A percentile compares a stretch with the other conserved stretches of the same genome.
phyloP scores from a whole-genome alignment of 306 rosid species.

The Bauhinia variegata region DNA sequence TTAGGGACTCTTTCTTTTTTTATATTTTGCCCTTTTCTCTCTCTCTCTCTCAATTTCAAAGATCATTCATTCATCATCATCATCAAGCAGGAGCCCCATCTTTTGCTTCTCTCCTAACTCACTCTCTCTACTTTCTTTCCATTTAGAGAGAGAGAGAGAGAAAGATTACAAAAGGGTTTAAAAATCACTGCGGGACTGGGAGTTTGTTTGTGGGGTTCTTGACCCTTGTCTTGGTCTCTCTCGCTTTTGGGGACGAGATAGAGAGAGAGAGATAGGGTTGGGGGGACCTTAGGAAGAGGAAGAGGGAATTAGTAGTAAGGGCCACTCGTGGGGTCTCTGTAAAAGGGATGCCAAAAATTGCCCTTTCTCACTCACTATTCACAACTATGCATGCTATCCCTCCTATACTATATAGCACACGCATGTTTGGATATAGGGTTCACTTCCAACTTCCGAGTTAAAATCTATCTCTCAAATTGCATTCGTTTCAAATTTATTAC shows the following conservation, averaged over 20 bases:
- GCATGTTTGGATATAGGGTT: not conserved
- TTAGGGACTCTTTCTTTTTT: not conserved
- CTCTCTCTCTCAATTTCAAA: conserved; percentile 11
- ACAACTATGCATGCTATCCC: conserved; percentile 26
- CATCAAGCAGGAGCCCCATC: too few species aligned
- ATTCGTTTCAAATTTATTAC: too few species aligned
- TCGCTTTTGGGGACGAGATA: not conserved
- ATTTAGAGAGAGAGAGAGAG: conserved; percentile 37
- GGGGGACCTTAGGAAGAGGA: conserved; percentile 35
- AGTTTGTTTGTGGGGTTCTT: conserved; percentile 57
- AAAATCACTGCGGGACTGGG: conserved; percentile 25
- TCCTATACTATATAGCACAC: not conserved
- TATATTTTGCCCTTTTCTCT: not conserved
- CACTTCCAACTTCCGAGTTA: too few species aligned
- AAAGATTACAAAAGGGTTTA: conserved; percentile 28
- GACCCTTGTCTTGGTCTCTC: conserved; percentile 49
- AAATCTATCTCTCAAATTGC: too few species aligned
- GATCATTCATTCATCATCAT: conserved; percentile 36
- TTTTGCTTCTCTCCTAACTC: not conserved
- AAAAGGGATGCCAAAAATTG: conserved; percentile 40
- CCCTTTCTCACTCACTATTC: conserved; percentile 25
- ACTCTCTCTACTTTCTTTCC: not conserved
- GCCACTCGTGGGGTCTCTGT: conserved; percentile 74
- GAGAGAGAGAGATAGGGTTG: not conserved
- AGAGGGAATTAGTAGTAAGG: conserved; percentile 13